A percentile compares a stretch with the other conserved stretches of the same genome.
Evolutionary conservation across 371 early-diverging fungal species (phyloP).

Genomic region (Rhizopus arrhizus): DNA sequence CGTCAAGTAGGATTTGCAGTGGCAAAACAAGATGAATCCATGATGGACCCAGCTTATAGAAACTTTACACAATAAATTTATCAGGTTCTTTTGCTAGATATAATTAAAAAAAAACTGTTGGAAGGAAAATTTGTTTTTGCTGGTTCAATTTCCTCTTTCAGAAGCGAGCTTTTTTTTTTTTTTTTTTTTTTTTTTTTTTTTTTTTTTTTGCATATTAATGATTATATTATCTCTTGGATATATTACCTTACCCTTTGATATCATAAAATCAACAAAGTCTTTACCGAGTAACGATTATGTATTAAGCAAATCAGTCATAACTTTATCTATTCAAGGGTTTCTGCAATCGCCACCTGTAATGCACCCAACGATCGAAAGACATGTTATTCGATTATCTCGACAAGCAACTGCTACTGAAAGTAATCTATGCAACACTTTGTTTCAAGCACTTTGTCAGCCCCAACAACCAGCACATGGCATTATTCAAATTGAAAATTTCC

Average conservation of each 20-base stretch:
- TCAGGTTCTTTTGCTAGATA: too few species aligned
- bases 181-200: neutral
- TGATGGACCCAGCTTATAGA: slow-evolving; percentile 20
- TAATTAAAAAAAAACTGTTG: too few species aligned
- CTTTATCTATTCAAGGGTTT: slow-evolving; percentile 35
- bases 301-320: slow-evolving; percentile 4
- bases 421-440: slow-evolving; percentile 26
- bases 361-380: slow-evolving; percentile 50
- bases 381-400: slow-evolving; percentile 27
- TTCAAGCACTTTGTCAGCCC: slow-evolving; percentile 11
- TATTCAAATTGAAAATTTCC: slow-evolving; percentile 9
- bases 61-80: slow-evolving; percentile 4
- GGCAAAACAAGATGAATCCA: slow-evolving; percentile 20
- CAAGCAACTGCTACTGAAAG: slow-evolving; percentile 22
- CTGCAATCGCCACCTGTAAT: slow-evolving; percentile 48
- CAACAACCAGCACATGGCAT: slow-evolving; percentile 16
- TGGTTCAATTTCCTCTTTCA: too few species aligned
- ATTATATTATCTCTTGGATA: slow-evolving; percentile 36
- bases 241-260: slow-evolving; percentile 27
- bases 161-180: neutral
- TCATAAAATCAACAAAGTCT: slow-evolving; percentile 23
- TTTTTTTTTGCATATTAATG: slow-evolving; percentile 8
- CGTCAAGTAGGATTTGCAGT: slow-evolving; percentile 72
- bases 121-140: too few species aligned
- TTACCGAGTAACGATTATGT: slow-evolving; percentile 16